A percentile compares a stretch with the other conserved stretches of the same genome.
Evolutionary conservation across 129 eudicot genomes (phyloP).

Genomic region (Centaurea solstitialis): DNA sequence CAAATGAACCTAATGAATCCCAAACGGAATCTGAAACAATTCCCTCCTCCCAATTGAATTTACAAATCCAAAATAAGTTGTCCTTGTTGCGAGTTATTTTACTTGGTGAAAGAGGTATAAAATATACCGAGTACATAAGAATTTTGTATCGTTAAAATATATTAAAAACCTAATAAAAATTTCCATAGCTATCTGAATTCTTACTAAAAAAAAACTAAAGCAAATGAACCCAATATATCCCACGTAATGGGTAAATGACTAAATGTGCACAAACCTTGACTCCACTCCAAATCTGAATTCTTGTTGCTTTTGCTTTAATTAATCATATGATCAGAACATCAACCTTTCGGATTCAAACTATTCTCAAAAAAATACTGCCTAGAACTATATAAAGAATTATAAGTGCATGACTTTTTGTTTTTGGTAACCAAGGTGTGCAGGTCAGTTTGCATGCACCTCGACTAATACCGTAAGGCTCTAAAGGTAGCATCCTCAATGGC

Average conservation of each 20-base stretch:
- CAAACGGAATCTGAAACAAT: background rate
- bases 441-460: background rate
- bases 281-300: background rate
- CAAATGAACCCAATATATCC: background rate
- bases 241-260: background rate
- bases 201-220: background rate
- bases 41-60: background rate
- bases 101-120: background rate
- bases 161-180: background rate
- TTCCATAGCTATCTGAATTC: background rate
- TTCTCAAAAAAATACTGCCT: background rate
- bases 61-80: background rate
- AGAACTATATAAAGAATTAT: background rate
- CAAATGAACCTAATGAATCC: background rate
- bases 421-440: background rate
- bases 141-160: background rate
- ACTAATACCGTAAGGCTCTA: background rate
- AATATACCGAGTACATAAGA: background rate
- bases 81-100: background rate
- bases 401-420: background rate
- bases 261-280: background rate
- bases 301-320: background rate
- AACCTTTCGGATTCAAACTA: background rate
- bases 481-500: background rate
- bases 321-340: background rate